Conservation (phyloP, 352 stramenopile genomes). For the Discostella stelligera region DNA sequence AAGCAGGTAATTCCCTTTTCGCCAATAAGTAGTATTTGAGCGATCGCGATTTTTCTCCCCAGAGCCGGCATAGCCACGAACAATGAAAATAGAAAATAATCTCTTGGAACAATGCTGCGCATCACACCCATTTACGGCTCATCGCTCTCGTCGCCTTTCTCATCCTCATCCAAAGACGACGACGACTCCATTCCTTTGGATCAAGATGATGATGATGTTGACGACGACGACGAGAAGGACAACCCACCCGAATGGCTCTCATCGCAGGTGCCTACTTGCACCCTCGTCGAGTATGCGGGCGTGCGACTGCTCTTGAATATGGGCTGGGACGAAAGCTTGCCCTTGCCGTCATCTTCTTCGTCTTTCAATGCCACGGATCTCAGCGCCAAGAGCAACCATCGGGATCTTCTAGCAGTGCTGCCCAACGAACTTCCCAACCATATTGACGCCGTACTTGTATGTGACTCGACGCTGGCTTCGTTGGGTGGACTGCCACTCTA, state of each 20-base stretch:
- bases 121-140: constrained; percentile 79
- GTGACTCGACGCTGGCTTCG: constrained; percentile 67
- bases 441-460: constrained; percentile 72
- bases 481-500: constrained; percentile 71
- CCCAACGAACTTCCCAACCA: constrained; percentile 47
- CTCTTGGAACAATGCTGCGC: constrained; percentile 54
- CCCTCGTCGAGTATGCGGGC: constrained; percentile 76
- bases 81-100: too few species aligned
- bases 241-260: constrained; percentile 51
- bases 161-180: too few species aligned
- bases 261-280: constrained; percentile 60
- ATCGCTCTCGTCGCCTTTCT: constrained; percentile 9
- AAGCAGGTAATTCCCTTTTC: too few species aligned
- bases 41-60: too few species aligned
- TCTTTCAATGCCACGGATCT: neutral
- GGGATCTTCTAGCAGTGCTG: neutral
- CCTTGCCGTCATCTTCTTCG: neutral
- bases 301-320: constrained; percentile 67
- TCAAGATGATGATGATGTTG: constrained; percentile 11
- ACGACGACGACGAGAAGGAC: constrained; percentile 14
- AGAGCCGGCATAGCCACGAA: too few species aligned
- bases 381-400: neutral
- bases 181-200: too few species aligned
- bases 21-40: too few species aligned
- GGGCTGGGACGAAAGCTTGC: constrained; percentile 54